Conservation (phyloP, 805 yeast genomes). For the Ogataea paraovalis region DNA sequence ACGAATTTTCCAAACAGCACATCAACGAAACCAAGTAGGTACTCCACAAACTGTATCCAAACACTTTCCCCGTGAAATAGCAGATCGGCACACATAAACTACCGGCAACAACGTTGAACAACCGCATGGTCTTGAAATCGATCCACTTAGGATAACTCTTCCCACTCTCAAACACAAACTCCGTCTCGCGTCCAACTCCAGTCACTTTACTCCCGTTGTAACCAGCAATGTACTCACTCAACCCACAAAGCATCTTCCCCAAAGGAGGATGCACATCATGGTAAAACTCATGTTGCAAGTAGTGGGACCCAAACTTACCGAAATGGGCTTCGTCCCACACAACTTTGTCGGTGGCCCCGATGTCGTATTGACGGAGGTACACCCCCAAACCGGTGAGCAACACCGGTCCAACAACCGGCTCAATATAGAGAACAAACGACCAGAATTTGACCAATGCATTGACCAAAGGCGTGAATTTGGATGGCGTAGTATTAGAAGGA, state of each 20-base stretch:
- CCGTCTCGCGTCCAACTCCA: not conserved
- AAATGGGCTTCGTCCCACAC: conserved; percentile 97
- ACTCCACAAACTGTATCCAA: conserved; percentile 48
- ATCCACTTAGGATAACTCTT: conserved; percentile 55
- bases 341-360: conserved; percentile 54
- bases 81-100: conserved; percentile 67
- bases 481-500: too few species aligned
- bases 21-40: conserved; percentile 58
- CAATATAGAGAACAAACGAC: conserved; percentile 12
- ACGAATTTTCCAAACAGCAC: conserved; percentile 66
- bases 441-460: not conserved
- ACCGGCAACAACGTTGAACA: conserved; percentile 67
- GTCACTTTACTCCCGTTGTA: conserved; percentile 1
- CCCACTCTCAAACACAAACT: conserved; percentile 67
- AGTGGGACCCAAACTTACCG: conserved; percentile 81
- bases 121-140: conserved; percentile 63
- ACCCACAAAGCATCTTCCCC: conserved; percentile 76
- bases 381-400: conserved; percentile 43
- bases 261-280: conserved; percentile 88
- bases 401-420: conserved; percentile 39
- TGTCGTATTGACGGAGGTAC: conserved; percentile 55
- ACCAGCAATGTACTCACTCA: conserved; percentile 67
- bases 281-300: conserved; percentile 73
- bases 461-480: not conserved
- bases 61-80: conserved; percentile 60